Base-by-base conservation (phyloP, 2,329 filamentous ascomycete species). In the Fusarium burgessii region DNA sequence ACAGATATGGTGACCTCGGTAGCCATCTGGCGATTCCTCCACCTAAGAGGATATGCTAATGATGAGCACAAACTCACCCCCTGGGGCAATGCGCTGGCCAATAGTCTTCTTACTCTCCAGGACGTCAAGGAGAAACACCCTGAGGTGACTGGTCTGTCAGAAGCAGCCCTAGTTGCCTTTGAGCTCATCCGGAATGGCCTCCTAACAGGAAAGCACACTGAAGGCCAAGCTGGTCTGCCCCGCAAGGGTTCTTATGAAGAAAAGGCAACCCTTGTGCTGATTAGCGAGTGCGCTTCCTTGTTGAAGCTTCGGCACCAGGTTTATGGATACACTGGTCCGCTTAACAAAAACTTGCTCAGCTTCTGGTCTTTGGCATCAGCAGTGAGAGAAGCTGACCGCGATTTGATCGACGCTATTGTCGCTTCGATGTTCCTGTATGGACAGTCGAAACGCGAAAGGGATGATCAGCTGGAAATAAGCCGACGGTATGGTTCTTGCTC, bases 261-360 rank as follows among this genome's bases (percentile, higher is more conserved):
- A 72, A 94, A 93, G 78, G 86, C 88, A 35, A 92, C 91, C 76
- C 90, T 94, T 46, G 87, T 96, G 59, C 87, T 99, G 46, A 90
- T 98, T 75, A 96, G 94, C 73, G 92, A 96, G 41, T 92, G 95
- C 67, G 93, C 95, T 17, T 94, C 93, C 57, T 85, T 98, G 62
- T 88, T 94, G 55, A 93, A 92, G 77, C 86, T 98, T 68, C 89
- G 91, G 35, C 96, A 99, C 79, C 89, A 93, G 74, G 87, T 88
- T 6, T 95, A 95, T 74, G 96, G 96, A 33, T 99, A 98, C 81
- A 98, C 95, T 4, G 96, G 96, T 1, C 95, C 96, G 2, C 87
- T 99, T 3, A 97, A 94, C 84, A 92, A 96, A 80, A 94, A 95
- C 73, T 86, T 98, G 56, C 86, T 99, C 43, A 91, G 90, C 29